phyloP scores from a whole-genome alignment of 768 basidiomycete genomes.

The Cantharellus anzutake region DNA sequence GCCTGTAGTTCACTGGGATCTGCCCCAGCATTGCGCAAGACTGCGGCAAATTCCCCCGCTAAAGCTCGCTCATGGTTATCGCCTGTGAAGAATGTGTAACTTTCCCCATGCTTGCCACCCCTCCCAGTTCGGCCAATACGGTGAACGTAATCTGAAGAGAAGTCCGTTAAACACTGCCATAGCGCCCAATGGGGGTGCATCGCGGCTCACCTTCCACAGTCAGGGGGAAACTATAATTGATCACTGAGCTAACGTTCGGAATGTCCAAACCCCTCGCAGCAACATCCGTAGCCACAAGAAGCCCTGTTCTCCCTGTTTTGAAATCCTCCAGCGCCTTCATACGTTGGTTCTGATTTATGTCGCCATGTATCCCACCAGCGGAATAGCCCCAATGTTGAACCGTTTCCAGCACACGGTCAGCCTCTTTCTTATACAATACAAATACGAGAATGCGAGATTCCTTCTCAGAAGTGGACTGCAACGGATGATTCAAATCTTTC shows the following conservation, averaged over 20 bases:
- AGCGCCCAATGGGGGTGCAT: not conserved
- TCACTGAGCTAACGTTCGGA: slow-evolving; percentile 81
- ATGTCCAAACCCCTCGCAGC: slow-evolving; percentile 96
- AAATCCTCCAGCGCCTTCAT: slow-evolving; percentile 77
- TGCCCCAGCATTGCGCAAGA: slow-evolving; percentile 75
- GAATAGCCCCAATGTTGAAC: slow-evolving; percentile 55
- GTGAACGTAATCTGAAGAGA: not conserved
- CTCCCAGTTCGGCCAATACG: slow-evolving; percentile 39
- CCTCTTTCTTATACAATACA: slow-evolving; percentile 95
- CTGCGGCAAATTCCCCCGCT: slow-evolving; percentile 84
- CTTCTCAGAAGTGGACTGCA: slow-evolving; percentile 23
- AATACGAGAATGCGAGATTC: slow-evolving; percentile 75
- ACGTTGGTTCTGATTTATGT: slow-evolving; percentile 70
- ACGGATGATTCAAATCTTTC: slow-evolving; percentile 16
- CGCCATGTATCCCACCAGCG: slow-evolving; percentile 75
- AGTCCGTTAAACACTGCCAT: not conserved
- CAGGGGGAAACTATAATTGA: slow-evolving; percentile 96
- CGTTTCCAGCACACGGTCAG: slow-evolving; percentile 69
- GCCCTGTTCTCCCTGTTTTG: slow-evolving; percentile 54
- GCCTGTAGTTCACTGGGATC: slow-evolving; percentile 43
- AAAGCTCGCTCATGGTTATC: slow-evolving; percentile 67
- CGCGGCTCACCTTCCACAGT: slow-evolving; percentile 77
- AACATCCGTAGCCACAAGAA: slow-evolving; percentile 94
- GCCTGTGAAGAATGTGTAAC: slow-evolving; percentile 94
- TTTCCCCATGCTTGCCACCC: slow-evolving; percentile 75